These are phyloP conservation scores for Gymnopus androsaceus DNA, from an alignment of 1,284 basidiomycete species.

Conservation along the genomic window DNA sequence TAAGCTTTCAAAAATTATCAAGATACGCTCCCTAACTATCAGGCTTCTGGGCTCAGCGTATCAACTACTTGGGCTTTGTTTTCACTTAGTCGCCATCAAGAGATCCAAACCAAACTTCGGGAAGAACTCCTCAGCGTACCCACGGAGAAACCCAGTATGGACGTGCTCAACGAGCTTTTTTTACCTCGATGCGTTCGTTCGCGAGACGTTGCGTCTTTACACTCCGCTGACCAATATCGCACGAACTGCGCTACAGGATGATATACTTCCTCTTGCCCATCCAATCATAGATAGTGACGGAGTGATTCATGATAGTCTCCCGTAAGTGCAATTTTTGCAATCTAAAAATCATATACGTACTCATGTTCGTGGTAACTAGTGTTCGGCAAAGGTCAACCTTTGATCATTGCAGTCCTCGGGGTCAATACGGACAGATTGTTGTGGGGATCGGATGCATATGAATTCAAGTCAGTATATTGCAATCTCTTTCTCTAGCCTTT, in stretches of 20 bases:
- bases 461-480: slow-evolving; percentile 39
- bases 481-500: not conserved
- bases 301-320: slow-evolving; percentile 28
- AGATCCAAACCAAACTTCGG: slow-evolving; percentile 67
- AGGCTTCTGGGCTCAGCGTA: not conserved
- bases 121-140: slow-evolving; percentile 57
- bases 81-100: slow-evolving; percentile 55
- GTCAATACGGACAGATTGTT: slow-evolving; percentile 41
- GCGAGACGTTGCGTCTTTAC: slow-evolving; percentile 70
- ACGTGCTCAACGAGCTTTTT: slow-evolving; percentile 57
- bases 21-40: not conserved
- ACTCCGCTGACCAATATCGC: slow-evolving; percentile 56
- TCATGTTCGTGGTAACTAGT: slow-evolving; percentile 30
- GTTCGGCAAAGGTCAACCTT: slow-evolving; percentile 37
- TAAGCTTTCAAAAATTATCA: slow-evolving; percentile 20
- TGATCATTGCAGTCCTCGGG: slow-evolving; percentile 40
- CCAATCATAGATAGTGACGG: slow-evolving; percentile 44
- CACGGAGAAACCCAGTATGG: slow-evolving; percentile 59
- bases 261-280: slow-evolving; percentile 54
- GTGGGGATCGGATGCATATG: slow-evolving; percentile 48
- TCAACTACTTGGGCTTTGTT: slow-evolving; percentile 62
- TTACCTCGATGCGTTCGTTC: slow-evolving; percentile 68
- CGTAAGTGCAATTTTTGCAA: slow-evolving; percentile 24
- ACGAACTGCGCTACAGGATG: slow-evolving; percentile 54
- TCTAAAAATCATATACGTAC: not conserved